Percentiles rank a stretch among this genome's conserved stretches.
Evolutionary conservation across 805 yeast species (phyloP).

Genomic region (Deakozyma indianensis): DNA sequence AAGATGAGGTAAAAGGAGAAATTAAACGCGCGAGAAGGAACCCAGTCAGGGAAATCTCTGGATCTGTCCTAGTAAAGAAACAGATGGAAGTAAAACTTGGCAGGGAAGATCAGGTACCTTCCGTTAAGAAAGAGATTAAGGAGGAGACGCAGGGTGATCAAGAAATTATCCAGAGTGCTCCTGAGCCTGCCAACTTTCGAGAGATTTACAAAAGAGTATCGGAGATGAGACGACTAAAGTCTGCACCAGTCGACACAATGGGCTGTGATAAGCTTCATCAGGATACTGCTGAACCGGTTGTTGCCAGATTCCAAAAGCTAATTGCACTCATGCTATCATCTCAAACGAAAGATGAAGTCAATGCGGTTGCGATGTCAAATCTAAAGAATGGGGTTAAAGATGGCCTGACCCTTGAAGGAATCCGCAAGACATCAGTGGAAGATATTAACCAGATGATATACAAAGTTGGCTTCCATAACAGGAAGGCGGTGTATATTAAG

Average conservation of each 20-base stretch:
- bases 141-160: no score
- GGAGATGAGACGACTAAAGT: constrained; percentile 46
- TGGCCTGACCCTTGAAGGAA: constrained; percentile 18
- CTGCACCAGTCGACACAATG: constrained; percentile 80
- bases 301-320: constrained; percentile 50
- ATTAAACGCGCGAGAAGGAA: no score
- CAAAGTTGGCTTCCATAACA: constrained; percentile 75
- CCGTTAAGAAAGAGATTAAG: no score
- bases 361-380: constrained; percentile 52
- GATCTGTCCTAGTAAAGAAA: no score
- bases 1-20: no score
- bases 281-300: constrained; percentile 16
- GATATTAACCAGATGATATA: constrained; percentile 52
- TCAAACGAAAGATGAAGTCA: constrained; percentile 84
- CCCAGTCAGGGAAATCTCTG: no score
- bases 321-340: constrained; percentile 77
- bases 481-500: constrained; percentile 62
- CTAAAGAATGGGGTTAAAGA: constrained; percentile 37
- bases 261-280: constrained; percentile 58
- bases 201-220: constrained; percentile 26
- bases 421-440: constrained; percentile 24
- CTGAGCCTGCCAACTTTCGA: constrained; percentile 17
- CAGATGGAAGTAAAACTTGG: no score
- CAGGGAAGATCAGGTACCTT: no score
- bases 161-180: no score